Base-by-base conservation (phyloP, 805 yeast species). In the Cyberlindnera sargentensis region DNA sequence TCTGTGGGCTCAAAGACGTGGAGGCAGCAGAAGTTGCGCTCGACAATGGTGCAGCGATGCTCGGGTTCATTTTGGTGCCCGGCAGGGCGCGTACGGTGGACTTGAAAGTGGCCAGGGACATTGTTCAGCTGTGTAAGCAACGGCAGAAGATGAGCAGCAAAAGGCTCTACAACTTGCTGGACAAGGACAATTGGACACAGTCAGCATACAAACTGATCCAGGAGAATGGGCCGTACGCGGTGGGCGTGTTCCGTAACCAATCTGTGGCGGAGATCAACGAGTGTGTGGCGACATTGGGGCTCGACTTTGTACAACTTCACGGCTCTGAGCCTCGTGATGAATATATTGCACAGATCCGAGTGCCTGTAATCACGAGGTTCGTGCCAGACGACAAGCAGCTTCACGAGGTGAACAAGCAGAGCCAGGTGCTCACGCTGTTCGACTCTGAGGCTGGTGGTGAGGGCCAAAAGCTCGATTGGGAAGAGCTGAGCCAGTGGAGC, bases 381-480 rank as follows among this genome's bases (percentile, higher is more conserved):
- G 78, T 82, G 2, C 86, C 95, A 0, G 65, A 66, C 25, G 82
- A 80, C 3, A 60, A 64, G 1, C 61, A 61, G 11, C 68, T 76
- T 47, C 49, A 55, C 3, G 59, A 56, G 10, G 53, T 55, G 4
- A 52, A 55, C 29, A 47, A 49, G 6, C 64, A 68, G 28, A 45
- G 46, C 11, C 80, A 82, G 42, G 52, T 74, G 8, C 48, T 82
- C 4, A 78, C 89, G 2, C 67, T 93, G 39, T 67, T 91, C 20
- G 99, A 93, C 57, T 82, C 95, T 2, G 96, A 86, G 54, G 72
- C 72, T 2, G 99, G 99, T 8, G 99, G 99, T 1, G 93, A 88
- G 51, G 99, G 99, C 5, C 76, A 76, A 43, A 54, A 67, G n/a
- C 73, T 89, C 15, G 79, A 84, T 58, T 91, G 98, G 98, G 57